These are phyloP conservation scores for Sporodiniella umbellata DNA, from an alignment of 371 early-diverging fungal genomes.

Conservation along the genomic window DNA sequence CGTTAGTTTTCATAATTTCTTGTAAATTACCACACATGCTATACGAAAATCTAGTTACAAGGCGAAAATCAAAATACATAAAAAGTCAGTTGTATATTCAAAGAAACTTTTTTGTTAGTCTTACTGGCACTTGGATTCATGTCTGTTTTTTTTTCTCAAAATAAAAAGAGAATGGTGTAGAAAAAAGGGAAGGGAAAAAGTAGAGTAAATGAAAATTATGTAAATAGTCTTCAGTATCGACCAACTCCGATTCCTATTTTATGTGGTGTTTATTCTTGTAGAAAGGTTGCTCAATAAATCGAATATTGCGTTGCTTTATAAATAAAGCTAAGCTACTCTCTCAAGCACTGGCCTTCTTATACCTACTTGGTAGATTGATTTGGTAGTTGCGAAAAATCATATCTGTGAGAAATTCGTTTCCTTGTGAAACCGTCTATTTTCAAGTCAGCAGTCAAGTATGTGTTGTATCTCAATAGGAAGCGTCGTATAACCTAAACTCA, in stretches of 20 bases:
- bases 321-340: background rate
- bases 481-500: too few species aligned
- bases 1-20: background rate
- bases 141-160: too few species aligned
- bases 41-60: conserved; percentile 22
- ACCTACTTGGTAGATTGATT: too few species aligned
- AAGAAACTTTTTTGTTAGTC: background rate
- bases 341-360: too few species aligned
- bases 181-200: background rate
- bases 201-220: background rate
- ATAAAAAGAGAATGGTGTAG: background rate
- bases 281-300: background rate
- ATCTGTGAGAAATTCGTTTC: too few species aligned
- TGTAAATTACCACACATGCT: conserved; percentile 31
- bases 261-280: background rate
- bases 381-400: too few species aligned
- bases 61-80: background rate
- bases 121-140: background rate
- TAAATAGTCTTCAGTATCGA: background rate
- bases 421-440: too few species aligned
- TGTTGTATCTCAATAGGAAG: too few species aligned
- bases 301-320: background rate
- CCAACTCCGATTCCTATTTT: background rate
- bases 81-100: background rate
- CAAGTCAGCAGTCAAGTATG: too few species aligned